Conservation (phyloP, 495 filamentous ascomycete species). For the Aspergillus hancockii region DNA sequence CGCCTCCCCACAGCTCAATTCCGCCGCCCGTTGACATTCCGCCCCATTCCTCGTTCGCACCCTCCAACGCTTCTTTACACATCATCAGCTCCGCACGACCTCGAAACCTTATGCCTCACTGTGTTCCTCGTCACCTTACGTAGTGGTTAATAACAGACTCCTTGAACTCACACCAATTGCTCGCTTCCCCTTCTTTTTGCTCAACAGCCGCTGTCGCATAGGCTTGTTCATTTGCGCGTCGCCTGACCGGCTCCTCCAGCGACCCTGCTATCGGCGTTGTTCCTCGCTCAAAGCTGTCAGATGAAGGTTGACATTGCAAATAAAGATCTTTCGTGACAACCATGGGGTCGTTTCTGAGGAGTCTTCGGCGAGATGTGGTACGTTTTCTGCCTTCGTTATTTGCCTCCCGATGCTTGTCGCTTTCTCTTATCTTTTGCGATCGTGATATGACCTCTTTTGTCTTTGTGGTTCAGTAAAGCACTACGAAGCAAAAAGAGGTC, state of each 20-base stretch:
- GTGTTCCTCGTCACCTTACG: constrained; percentile 14
- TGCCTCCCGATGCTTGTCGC: constrained; percentile 2
- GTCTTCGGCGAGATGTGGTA: constrained; percentile 45
- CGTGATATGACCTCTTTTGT: neutral
- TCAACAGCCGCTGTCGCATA: constrained; percentile 17
- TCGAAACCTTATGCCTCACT: constrained; percentile 15
- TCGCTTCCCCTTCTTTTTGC: neutral
- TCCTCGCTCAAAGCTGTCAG: constrained; percentile 23
- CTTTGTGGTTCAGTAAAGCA: neutral
- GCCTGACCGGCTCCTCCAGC: constrained; percentile 12
- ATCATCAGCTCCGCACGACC: constrained; percentile 15
- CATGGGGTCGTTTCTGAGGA: constrained; percentile 48
- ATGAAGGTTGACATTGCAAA: constrained; percentile 36
- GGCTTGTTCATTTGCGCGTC: constrained; percentile 12
- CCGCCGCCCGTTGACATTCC: constrained; percentile 28
- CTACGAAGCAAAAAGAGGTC: neutral
- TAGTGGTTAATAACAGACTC: constrained; percentile 2
- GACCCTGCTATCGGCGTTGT: constrained; percentile 21
- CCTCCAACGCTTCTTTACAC: constrained; percentile 10
- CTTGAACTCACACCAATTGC: constrained; percentile 5
- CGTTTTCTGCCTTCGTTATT: constrained; percentile 16
- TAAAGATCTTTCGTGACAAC: constrained; percentile 30
- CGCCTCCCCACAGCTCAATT: constrained; percentile 23
- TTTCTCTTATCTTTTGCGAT: neutral
- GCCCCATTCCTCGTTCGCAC: constrained; percentile 25